A percentile compares a stretch with the other conserved stretches of the same genome.
Conservation (phyloP, 2,329 filamentous ascomycete species). For the Penicillium freii region DNA sequence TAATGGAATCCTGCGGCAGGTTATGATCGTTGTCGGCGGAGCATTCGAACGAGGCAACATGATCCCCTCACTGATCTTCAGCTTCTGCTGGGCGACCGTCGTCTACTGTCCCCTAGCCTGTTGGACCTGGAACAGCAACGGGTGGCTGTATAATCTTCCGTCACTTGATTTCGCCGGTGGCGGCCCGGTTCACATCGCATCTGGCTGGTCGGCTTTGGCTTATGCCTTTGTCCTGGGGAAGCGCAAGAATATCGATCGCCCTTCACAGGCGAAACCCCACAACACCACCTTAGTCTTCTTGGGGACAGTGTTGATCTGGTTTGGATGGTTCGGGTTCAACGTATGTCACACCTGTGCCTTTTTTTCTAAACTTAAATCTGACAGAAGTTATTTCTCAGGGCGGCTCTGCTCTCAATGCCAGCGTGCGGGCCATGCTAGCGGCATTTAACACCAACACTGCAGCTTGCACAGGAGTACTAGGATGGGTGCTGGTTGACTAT, state of each 20-base stretch:
- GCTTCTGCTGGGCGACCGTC: slow-evolving; percentile 69
- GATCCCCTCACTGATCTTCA: slow-evolving; percentile 64
- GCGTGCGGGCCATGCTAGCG: slow-evolving; percentile 54
- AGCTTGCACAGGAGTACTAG: slow-evolving; percentile 54
- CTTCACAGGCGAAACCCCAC: slow-evolving; percentile 60
- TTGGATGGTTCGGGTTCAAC: slow-evolving; percentile 59
- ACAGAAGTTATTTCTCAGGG: slow-evolving; percentile 32
- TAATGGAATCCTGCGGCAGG: slow-evolving; percentile 42
- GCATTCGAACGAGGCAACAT: slow-evolving; percentile 65
- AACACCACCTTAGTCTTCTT: slow-evolving; percentile 72
- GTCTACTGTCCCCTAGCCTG: slow-evolving; percentile 73
- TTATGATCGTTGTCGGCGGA: slow-evolving; percentile 65
- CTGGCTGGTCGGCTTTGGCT: slow-evolving; percentile 68
- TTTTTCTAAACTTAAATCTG: background rate
- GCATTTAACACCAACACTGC: slow-evolving; percentile 60
- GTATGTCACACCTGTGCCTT: slow-evolving; percentile 22
- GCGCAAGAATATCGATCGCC: slow-evolving; percentile 55
- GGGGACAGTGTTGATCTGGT: slow-evolving; percentile 56
- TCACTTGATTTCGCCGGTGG: slow-evolving; percentile 73
- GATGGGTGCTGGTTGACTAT: slow-evolving; percentile 55
- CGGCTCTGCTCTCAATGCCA: slow-evolving; percentile 54
- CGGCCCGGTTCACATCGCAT: slow-evolving; percentile 72
- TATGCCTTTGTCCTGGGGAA: slow-evolving; percentile 73
- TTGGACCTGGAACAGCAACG: slow-evolving; percentile 74
- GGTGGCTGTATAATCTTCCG: slow-evolving; percentile 68